phyloP scores from a whole-genome alignment of 306 rosid genomes.

The Acacia melanoxylon region DNA sequence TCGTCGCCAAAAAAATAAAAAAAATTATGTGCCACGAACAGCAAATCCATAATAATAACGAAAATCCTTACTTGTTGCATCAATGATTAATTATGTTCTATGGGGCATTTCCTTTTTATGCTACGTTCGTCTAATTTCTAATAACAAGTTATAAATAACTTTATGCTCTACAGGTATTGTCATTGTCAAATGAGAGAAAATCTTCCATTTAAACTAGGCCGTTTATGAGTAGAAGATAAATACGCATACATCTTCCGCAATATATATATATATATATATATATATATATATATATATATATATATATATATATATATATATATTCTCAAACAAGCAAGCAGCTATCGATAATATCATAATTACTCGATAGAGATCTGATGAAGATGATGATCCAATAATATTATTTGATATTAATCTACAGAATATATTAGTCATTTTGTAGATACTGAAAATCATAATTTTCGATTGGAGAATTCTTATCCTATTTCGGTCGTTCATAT shows the following conservation, averaged over 20 bases:
- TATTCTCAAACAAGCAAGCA: neutral
- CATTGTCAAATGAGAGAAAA: neutral
- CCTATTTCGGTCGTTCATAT: neutral
- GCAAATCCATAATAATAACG: neutral
- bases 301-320: too few relatives aligned
- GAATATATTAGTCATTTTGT: too few relatives aligned
- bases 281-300: too few relatives aligned
- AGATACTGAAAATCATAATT: neutral
- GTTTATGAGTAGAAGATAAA: neutral
- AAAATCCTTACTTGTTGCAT: neutral
- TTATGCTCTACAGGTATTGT: neutral
- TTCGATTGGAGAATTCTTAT: neutral
- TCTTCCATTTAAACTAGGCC: neutral
- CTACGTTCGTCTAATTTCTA: neutral
- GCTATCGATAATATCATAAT: neutral
- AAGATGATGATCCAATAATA: neutral
- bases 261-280: too few relatives aligned
- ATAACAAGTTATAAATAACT: neutral
- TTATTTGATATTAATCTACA: neutral
- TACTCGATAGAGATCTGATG: neutral
- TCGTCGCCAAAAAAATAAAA: neutral
- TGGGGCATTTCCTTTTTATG: neutral
- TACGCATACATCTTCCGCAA: too few relatives aligned
- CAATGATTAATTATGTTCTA: neutral
- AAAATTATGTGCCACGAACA: constrained; percentile 3